Evolutionary conservation across 306 rosid genomes (phyloP).

Genomic region (Rubus idaeus): DNA sequence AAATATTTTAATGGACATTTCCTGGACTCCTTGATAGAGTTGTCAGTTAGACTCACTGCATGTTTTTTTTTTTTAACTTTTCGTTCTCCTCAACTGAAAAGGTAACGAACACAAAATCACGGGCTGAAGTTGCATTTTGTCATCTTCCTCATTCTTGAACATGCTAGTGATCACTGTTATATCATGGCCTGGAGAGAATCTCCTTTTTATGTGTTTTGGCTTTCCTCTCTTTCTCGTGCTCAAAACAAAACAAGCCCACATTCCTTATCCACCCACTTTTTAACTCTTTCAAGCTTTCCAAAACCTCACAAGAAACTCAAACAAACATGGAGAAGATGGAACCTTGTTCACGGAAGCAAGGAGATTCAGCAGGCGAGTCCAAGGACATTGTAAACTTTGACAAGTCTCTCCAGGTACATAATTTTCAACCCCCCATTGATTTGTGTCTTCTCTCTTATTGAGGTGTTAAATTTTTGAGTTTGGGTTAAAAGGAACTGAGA

Average conservation of each 20-base stretch:
- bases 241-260: conserved; percentile 23
- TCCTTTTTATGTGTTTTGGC: conserved; percentile 27
- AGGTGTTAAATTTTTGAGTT: neutral
- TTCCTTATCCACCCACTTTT: conserved; percentile 5
- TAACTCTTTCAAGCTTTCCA: neutral
- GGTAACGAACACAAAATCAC: conserved; percentile 51
- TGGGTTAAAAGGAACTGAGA: conserved; percentile 57
- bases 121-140: conserved; percentile 65
- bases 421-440: neutral
- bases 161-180: conserved; percentile 14
- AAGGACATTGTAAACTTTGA: conserved; percentile 46
- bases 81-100: conserved; percentile 9
- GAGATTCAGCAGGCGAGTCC: conserved; percentile 38
- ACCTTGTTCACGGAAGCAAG: conserved; percentile 31
- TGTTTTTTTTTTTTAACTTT: conserved; percentile 13
- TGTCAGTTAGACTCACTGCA: conserved; percentile 20
- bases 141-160: conserved; percentile 34
- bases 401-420: conserved; percentile 66
- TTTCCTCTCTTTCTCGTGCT: conserved; percentile 9
- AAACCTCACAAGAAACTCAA: neutral
- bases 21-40: neutral
- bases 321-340: conserved; percentile 34
- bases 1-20: neutral
- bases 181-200: conserved; percentile 23
- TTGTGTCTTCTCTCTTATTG: neutral